Conservation (phyloP, 441 rosid genomes). For the Pelargonium australe region DNA sequence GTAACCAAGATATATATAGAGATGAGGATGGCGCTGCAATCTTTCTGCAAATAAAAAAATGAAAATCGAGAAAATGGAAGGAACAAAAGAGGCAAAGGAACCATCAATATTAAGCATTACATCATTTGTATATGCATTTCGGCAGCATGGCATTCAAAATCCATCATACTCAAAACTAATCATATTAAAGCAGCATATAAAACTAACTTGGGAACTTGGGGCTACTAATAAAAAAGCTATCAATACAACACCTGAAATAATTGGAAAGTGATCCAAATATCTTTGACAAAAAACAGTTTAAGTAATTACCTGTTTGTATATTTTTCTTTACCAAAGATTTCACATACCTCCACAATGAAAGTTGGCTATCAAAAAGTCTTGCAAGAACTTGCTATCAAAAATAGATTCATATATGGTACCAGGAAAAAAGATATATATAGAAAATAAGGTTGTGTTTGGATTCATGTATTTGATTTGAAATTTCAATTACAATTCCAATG, state of each 20-base stretch:
- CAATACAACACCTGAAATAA: neutral
- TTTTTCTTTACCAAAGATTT: neutral
- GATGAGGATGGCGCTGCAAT: neutral
- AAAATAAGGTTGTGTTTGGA: neutral
- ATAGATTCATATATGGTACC: neutral
- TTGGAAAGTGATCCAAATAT: neutral
- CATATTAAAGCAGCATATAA: neutral
- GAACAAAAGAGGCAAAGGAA: too few species aligned
- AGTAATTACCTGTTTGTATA: neutral
- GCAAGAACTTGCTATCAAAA: neutral
- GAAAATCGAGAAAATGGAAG: too few species aligned
- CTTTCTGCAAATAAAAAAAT: neutral
- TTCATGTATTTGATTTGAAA: too few species aligned
- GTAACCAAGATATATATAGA: constrained; percentile 20
- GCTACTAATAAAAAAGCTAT: neutral
- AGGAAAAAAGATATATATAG: neutral
- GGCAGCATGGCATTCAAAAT: too few species aligned
- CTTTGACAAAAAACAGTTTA: neutral
- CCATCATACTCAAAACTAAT: neutral
- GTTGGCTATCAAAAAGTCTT: neutral
- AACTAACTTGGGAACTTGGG: constrained; percentile 3
- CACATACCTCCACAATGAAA: neutral
- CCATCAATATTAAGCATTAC: too few species aligned
- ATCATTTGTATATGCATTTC: too few species aligned
- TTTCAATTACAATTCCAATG: too few species aligned